Conservation (phyloP, 495 filamentous ascomycete species). For the Hamigera avellanea region DNA sequence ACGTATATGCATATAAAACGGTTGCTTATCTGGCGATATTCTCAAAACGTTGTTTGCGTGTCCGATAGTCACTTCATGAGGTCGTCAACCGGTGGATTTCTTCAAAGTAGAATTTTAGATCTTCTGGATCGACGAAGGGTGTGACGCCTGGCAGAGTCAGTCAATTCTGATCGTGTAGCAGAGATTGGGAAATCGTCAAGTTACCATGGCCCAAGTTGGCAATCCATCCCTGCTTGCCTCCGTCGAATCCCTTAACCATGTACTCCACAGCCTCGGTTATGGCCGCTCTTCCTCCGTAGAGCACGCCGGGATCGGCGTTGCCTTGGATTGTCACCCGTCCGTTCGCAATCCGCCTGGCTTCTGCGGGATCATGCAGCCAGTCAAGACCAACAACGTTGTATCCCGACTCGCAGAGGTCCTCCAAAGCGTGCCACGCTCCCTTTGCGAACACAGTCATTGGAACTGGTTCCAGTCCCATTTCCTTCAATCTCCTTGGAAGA, state of each 20-base stretch:
- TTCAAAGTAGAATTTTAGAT: conserved; percentile 85
- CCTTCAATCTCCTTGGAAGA: conserved; percentile 57
- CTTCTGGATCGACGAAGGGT: conserved; percentile 82
- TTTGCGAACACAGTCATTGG: conserved; percentile 99
- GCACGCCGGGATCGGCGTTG: conserved; percentile 86
- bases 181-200: conserved; percentile 9
- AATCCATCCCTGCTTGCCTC: conserved; percentile 81
- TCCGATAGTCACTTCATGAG: conserved; percentile 5
- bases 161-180: neutral
- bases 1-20: too few relatives aligned
- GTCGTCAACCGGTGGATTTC: conserved; percentile 63
- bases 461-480: conserved; percentile 64
- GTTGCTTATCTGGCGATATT: too few relatives aligned
- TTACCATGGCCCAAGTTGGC: conserved; percentile 82
- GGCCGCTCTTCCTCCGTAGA: conserved; percentile 72
- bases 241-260: conserved; percentile 80
- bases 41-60: neutral
- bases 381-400: conserved; percentile 92
- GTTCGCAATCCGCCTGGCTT: conserved; percentile 66
- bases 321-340: conserved; percentile 77
- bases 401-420: conserved; percentile 73
- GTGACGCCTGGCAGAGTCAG: conserved; percentile 57
- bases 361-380: conserved; percentile 83
- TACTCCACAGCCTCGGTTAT: conserved; percentile 70
- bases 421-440: conserved; percentile 93